Base-by-base conservation (phyloP, 31 red algal species). In the Pterothamnion heteromorphum region DNA sequence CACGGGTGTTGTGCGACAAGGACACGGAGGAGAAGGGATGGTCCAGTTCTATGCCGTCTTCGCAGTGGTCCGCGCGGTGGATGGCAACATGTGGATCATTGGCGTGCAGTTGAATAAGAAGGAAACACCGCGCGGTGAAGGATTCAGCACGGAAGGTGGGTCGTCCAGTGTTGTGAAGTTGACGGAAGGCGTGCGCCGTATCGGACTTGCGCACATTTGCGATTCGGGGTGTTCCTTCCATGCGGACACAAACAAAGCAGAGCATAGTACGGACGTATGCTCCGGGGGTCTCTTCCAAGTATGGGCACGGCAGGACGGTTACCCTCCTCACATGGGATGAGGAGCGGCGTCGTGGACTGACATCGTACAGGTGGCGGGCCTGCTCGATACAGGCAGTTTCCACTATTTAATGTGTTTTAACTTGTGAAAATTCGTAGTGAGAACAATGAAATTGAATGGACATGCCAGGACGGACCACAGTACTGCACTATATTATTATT, bases 291-390 rank as follows among this genome's bases (percentile, higher is more conserved):
- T 86, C 4, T 86, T 38, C 82, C 0, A 86, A 44, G 0, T 86
- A 18, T 43, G 28, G 82, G 41, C 82, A 18, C 35, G 82, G 4
- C 0, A 24, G 3, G 82, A 86, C 4, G 82, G 3, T 23, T 3
- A 86, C 41, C 82, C 82, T 3, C 82, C 82, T 44, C n/a, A 44
- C n/a, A 27, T 86, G 0, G 35, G 82, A 36, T 86, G n/a, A 64
- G n/a, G n/a, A n/a, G n/a, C n/a, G n/a, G n/a, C n/a, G n/a, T n/a
- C n/a, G n/a, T n/a, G n/a, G n/a, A n/a, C n/a, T n/a, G n/a, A n/a
- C n/a, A n/a, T n/a, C n/a, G n/a, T n/a, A n/a, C n/a, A n/a, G n/a
- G n/a, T n/a, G n/a, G n/a, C n/a, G n/a, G n/a, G n/a, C n/a, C n/a
- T n/a, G n/a, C n/a, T n/a, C n/a, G n/a, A n/a, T n/a, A n/a, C n/a